These are phyloP conservation scores for Sisymbrium irio DNA, from an alignment of 345 rosid species.

Conservation along the genomic window DNA sequence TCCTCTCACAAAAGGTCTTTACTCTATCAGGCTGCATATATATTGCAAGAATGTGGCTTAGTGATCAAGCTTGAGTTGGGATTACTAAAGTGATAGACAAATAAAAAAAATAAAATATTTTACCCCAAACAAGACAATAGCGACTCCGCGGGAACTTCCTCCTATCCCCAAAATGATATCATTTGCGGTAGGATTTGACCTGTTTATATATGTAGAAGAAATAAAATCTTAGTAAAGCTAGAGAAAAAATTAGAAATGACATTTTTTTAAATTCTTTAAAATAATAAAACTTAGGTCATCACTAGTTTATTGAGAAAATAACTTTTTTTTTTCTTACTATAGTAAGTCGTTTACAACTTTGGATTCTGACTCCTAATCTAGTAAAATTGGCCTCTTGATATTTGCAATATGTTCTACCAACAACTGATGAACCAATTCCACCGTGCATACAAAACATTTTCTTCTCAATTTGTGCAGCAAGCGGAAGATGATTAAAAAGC, in stretches of 20 bases:
- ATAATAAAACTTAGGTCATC: no score
- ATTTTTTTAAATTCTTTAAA: no score
- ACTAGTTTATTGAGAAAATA: no score
- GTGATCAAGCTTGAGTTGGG: not conserved
- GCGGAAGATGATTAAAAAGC: conserved; percentile 75
- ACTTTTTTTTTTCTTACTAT: no score
- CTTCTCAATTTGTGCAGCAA: conserved; percentile 82
- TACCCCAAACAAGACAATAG: conserved; percentile 85
- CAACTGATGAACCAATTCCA: conserved; percentile 73
- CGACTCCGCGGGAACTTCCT: conserved; percentile 70
- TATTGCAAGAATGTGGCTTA: not conserved
- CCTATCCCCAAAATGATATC: conserved; percentile 73
- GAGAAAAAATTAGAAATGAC: no score
- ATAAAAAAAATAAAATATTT: not conserved
- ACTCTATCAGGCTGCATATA: conserved; percentile 64
- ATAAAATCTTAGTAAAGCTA: not conserved
- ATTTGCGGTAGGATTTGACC: conserved; percentile 90
- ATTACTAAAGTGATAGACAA: not conserved
- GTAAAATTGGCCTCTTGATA: conserved; percentile 73
- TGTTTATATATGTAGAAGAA: conserved; percentile 20
- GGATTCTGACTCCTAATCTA: conserved; percentile 53
- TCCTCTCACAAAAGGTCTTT: conserved; percentile 62
- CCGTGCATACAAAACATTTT: conserved; percentile 91
- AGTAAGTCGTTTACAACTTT: conserved; percentile 67
- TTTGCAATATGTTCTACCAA: conserved; percentile 71